phyloP scores from a whole-genome alignment of 108 stramenopile genomes.

The Cyclostephanos invisitatus region DNA sequence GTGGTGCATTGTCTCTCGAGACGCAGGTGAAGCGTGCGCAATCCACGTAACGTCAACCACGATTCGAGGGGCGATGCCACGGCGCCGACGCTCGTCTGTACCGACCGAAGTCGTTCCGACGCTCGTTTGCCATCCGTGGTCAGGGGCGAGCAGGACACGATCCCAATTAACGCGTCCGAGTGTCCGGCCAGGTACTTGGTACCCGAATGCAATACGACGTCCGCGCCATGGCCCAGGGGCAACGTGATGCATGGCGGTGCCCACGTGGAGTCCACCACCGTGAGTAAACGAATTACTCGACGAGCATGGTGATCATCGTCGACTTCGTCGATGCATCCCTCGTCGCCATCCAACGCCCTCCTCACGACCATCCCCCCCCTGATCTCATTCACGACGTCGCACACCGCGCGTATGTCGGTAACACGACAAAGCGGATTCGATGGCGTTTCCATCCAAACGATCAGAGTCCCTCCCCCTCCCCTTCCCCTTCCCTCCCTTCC shows the following conservation, averaged over 20 bases:
- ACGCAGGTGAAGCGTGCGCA: conserved; percentile 80
- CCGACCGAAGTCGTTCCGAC: conserved; percentile 36
- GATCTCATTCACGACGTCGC: conserved; percentile 29
- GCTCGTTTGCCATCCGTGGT: conserved; percentile 56
- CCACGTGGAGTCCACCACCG: conserved; percentile 90
- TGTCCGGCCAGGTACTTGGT: conserved; percentile 93
- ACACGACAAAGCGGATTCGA: conserved; percentile 86
- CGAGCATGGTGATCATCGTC: background rate
- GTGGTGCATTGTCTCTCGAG: conserved; percentile 70
- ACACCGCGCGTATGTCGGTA: conserved; percentile 67
- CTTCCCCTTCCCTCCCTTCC: too few relatives aligned
- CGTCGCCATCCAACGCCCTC: background rate
- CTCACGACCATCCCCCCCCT: background rate
- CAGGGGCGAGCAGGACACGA: conserved; percentile 65
- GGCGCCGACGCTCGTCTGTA: conserved; percentile 65
- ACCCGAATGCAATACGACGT: conserved; percentile 78
- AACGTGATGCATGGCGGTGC: conserved; percentile 79
- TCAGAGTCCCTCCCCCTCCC: conserved; percentile 29
- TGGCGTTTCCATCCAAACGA: conserved; percentile 93
- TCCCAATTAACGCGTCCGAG: conserved; percentile 82
- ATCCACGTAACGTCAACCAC: conserved; percentile 88
- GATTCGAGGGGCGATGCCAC: conserved; percentile 83
- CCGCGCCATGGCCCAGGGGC: conserved; percentile 61
- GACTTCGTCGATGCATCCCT: background rate
- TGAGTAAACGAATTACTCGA: conserved; percentile 38